A percentile compares a stretch with the other conserved stretches of the same genome.
These are phyloP conservation scores for Kodamaea anthophila DNA, from an alignment of 1,139 yeast species.

Conservation along the genomic window DNA sequence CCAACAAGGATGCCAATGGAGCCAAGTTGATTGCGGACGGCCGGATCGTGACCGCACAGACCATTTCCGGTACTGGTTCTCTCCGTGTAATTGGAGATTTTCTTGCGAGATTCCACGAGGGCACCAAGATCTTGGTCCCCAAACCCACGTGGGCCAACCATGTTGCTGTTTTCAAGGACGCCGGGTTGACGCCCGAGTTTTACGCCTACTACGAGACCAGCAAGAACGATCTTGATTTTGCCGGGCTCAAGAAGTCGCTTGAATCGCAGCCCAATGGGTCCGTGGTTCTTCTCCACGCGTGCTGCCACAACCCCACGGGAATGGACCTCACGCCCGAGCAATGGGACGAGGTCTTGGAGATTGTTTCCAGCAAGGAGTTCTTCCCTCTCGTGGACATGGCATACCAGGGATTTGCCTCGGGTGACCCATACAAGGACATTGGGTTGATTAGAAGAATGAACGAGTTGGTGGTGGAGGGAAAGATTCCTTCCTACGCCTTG, in stretches of 20 bases:
- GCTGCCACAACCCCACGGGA: constrained; percentile 97
- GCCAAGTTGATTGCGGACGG: constrained; percentile 40
- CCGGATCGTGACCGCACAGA: constrained; percentile 50
- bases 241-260: constrained; percentile 40
- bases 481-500: constrained; percentile 51
- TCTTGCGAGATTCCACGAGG: constrained; percentile 40
- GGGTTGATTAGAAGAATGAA: constrained; percentile 45
- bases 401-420: constrained; percentile 89
- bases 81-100: constrained; percentile 52
- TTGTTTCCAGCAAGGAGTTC: constrained; percentile 48
- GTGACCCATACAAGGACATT: constrained; percentile 48
- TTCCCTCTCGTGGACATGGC: constrained; percentile 86
- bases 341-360: constrained; percentile 67
- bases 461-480: constrained; percentile 41
- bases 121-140: constrained; percentile 49
- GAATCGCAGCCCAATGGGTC: constrained; percentile 44
- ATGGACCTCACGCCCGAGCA: constrained; percentile 78
- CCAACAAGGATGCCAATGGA: constrained; percentile 43
- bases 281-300: constrained; percentile 78
- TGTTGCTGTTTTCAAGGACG: constrained; percentile 48
- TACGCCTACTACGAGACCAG: constrained; percentile 49
- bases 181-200: constrained; percentile 40
- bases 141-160: constrained; percentile 78
- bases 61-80: constrained; percentile 58
- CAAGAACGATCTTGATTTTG: constrained; percentile 49